Conservation (phyloP, 2,329 filamentous ascomycete genomes). For the Aspergillus floridensis region DNA sequence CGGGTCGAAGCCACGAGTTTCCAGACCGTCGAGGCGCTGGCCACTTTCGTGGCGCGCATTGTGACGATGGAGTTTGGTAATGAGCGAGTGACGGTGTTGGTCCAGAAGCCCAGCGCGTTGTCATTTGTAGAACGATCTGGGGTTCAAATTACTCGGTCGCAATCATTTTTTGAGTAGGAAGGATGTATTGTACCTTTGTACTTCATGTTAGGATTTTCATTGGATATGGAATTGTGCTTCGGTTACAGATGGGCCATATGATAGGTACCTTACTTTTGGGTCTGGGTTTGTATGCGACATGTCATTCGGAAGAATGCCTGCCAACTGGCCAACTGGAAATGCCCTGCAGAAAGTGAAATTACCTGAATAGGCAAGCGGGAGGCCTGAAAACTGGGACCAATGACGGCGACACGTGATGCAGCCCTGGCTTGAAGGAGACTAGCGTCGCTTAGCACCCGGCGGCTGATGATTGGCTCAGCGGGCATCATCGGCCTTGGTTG, state of each 20-base stretch:
- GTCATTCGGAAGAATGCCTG: too few species aligned
- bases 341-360: not conserved
- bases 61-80: conserved; percentile 47
- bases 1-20: conserved; percentile 49
- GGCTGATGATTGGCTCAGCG: conserved; percentile 19
- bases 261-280: not conserved
- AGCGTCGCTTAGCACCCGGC: conserved; percentile 17
- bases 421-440: not conserved
- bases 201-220: not conserved
- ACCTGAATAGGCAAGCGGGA: not conserved
- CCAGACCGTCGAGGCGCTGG: conserved; percentile 52
- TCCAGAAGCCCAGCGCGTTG: conserved; percentile 52
- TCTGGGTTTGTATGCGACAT: too few species aligned
- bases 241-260: not conserved
- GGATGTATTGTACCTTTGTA: not conserved
- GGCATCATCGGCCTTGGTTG: not conserved
- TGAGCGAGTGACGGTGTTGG: conserved; percentile 46
- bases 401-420: conserved; percentile 21
- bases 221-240: not conserved
- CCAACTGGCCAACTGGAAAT: not conserved
- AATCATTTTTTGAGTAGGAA: conserved; percentile 41
- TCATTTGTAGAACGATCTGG: conserved; percentile 49
- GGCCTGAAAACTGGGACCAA: conserved; percentile 9
- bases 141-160: conserved; percentile 49
- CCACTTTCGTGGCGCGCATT: conserved; percentile 48